Conservation (phyloP, 805 yeast genomes). For the Barnettozyma salicaria region DNA sequence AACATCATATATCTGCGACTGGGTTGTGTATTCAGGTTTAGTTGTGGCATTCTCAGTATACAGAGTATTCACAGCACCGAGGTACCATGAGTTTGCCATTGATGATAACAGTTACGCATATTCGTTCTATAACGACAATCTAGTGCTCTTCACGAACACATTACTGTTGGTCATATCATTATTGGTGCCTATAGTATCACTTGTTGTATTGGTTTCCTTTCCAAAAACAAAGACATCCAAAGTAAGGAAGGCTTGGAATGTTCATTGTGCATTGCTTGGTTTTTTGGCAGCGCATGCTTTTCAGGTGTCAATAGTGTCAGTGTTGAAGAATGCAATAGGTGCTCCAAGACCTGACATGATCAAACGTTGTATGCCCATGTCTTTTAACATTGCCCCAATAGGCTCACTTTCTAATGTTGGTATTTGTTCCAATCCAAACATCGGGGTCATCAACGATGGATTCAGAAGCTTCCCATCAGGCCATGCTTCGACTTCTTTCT, state of each 20-base stretch:
- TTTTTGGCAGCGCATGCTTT: slow-evolving; percentile 33
- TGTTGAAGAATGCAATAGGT: slow-evolving; percentile 44
- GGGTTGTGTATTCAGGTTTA: slow-evolving; percentile 23
- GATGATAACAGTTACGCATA: slow-evolving; percentile 30
- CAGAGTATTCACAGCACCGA: slow-evolving; percentile 32
- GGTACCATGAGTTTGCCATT: slow-evolving; percentile 36
- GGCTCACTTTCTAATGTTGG: slow-evolving; percentile 39
- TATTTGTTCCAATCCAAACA: slow-evolving; percentile 38
- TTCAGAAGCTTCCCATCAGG: slow-evolving; percentile 56
- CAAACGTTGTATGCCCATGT: slow-evolving; percentile 41
- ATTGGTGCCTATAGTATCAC: slow-evolving; percentile 22
- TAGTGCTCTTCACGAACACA: slow-evolving; percentile 29
- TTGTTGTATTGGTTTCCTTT: slow-evolving; percentile 12
- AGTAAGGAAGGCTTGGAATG: slow-evolving; percentile 35
- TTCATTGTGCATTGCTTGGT: slow-evolving; percentile 32
- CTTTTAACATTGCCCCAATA: slow-evolving; percentile 28
- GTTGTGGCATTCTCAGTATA: slow-evolving; percentile 21
- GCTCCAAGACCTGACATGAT: slow-evolving; percentile 50
- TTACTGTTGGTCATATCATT: slow-evolving; percentile 28
- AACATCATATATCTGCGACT: slow-evolving; percentile 29
- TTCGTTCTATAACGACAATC: slow-evolving; percentile 30
- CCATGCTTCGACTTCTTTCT: slow-evolving; percentile 46
- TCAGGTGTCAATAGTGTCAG: slow-evolving; percentile 35
- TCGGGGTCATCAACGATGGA: slow-evolving; percentile 39
- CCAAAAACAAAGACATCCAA: slow-evolving; percentile 16